Conservation (phyloP, 2,329 filamentous ascomycete species). For the Annulohypoxylon truncatum region DNA sequence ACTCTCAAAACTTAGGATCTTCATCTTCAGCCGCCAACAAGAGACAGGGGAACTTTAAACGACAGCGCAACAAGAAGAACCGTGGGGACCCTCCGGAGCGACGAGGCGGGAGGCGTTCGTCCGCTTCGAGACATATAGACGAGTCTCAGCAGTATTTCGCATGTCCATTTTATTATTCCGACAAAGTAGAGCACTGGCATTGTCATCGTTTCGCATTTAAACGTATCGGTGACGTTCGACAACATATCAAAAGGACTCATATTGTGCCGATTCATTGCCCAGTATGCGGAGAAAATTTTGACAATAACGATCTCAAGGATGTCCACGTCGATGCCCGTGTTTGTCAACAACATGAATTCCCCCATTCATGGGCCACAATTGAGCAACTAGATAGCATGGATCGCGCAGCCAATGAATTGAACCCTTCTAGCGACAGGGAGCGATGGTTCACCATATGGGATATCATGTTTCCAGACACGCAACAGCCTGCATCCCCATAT, state of each 20-base stretch:
- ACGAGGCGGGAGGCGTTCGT: not conserved
- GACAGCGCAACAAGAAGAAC: not conserved
- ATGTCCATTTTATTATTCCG: slow-evolving; percentile 4
- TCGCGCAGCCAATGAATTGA: not conserved
- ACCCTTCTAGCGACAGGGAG: not conserved
- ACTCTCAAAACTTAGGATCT: not conserved
- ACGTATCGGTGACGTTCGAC: slow-evolving; percentile 16
- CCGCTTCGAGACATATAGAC: not conserved
- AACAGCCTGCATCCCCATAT: not conserved
- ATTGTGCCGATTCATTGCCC: not conserved
- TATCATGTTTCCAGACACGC: not conserved
- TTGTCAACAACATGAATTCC: not conserved
- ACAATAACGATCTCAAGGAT: not conserved
- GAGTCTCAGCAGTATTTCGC: not conserved
- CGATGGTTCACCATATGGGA: slow-evolving; percentile 17
- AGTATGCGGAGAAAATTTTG: slow-evolving; percentile 8
- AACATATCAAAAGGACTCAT: slow-evolving; percentile 16
- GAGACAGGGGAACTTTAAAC: not conserved
- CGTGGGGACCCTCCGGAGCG: not conserved
- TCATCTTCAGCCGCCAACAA: not conserved
- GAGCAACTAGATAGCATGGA: not conserved
- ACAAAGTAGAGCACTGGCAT: not conserved
- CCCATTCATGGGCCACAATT: not conserved
- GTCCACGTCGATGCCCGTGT: not conserved
- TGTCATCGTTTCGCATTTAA: not conserved